phyloP scores from a whole-genome alignment of 441 rosid species.

The Arabidopsis hybrid region DNA sequence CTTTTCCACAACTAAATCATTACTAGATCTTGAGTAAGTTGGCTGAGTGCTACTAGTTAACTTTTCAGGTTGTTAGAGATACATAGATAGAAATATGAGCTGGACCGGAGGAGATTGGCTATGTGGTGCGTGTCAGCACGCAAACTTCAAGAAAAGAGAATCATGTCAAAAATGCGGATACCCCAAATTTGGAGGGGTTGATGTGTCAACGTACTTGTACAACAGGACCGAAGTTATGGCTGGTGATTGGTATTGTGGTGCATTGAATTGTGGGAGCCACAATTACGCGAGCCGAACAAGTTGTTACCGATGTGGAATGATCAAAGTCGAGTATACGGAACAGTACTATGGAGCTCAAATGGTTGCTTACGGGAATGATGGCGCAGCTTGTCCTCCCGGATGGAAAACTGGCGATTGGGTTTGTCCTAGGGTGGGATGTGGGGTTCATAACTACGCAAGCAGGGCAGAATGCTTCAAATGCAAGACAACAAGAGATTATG shows the following conservation, averaged over 20 bases:
- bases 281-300: conserved; percentile 80
- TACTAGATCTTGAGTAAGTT: conserved; percentile 25
- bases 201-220: conserved; percentile 62
- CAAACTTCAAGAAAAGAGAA: conserved; percentile 88
- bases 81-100: conserved; percentile 57
- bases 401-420: conserved; percentile 97
- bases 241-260: conserved; percentile 91
- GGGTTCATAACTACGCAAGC: conserved; percentile 87
- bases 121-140: conserved; percentile 84
- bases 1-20: not conserved
- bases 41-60: conserved; percentile 7
- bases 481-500: conserved; percentile 71
- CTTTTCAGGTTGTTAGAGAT: conserved; percentile 27
- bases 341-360: conserved; percentile 45
- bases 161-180: conserved; percentile 80
- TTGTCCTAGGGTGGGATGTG: conserved; percentile 80
- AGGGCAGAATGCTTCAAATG: conserved; percentile 84
- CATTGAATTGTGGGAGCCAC: conserved; percentile 79
- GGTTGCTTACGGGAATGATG: conserved; percentile 50
- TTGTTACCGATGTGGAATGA: conserved; percentile 71
- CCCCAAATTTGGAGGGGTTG: conserved; percentile 83
- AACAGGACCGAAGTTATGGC: conserved; percentile 70
- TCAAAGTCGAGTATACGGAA: conserved; percentile 55
- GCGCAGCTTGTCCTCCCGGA: conserved; percentile 66
- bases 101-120: conserved; percentile 96